Evolutionary conservation across 352 stramenopile species (phyloP), one percentile per base, ranked within the genome.

Genomic region (Stramenopiles sp.): DNA sequence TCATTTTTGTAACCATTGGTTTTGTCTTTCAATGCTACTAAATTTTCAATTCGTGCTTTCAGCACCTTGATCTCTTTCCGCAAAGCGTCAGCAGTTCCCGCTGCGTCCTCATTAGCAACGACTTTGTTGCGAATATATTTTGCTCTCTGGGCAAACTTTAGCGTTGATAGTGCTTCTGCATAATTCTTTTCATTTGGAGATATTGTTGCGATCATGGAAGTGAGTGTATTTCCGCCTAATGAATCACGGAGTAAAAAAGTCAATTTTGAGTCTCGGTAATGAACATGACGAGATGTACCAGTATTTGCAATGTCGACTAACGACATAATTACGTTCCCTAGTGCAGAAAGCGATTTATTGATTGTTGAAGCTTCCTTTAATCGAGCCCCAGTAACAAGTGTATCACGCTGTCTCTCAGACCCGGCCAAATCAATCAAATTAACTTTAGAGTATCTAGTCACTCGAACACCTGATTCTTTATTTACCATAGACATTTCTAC

Each of bases 111-210:
- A 67, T 93, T 94, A 80, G 92, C 90, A 8, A 92, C 83, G 1
- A 89, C 89, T 30, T 90, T 92, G 83, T 94, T 94, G 30, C 90
- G 89, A 82, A 94, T 93, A 80, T 91, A 87, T 80, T 93, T 94
- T 25, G 90, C 91, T 7, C 91, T 89, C 44, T 94, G 89, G 7
- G 90, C 90, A 83, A 94, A 95, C 81, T 93, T 92, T 14, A 95
- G 83, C 8, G 91, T 94, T 25, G 90, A 93, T 0, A 95, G 31
- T 32, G 91, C 94, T 83, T 95, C 91, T 0, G 4, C 76, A 81
- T 31, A 32, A 14, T 80, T 75, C 55, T 92, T 91, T 14, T 93
- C 90, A 67, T 93, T 87, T 0, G 89, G 86, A 0, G 89, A 89
- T 39, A 93, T 91, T 0, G 90, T 93, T 0, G 88, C 90, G 14